Percentiles rank a stretch among this genome's conserved stretches.
Evolutionary conservation across 139 green algal genomes (phyloP).

Genomic region (Zygnema circumcarinatum): DNA sequence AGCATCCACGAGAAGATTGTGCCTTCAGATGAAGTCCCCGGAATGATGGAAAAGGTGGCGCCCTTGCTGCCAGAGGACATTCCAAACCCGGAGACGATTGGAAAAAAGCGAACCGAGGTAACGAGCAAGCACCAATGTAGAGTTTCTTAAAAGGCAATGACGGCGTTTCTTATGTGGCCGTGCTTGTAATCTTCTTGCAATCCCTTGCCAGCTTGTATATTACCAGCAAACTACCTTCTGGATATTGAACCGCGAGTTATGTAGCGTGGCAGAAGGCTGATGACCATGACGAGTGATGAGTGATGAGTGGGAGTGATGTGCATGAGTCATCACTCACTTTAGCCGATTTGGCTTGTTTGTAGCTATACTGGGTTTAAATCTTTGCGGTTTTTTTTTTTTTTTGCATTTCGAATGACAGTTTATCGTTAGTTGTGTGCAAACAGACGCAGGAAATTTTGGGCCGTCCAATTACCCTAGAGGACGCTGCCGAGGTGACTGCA

Average conservation of each 20-base stretch:
- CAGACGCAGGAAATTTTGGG: conserved; percentile 16
- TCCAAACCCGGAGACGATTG: conserved; percentile 5
- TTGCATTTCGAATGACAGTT: background rate
- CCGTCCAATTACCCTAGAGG: conserved; percentile 1
- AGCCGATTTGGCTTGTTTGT: no score
- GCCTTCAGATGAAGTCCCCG: conserved; percentile 15
- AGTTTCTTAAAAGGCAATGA: no score
- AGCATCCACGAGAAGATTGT: background rate
- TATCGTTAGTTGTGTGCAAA: background rate
- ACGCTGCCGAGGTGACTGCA: conserved; percentile 1
- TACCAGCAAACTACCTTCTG: background rate
- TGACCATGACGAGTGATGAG: background rate
- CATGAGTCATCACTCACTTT: no score
- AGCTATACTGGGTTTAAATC: no score
- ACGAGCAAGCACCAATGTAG: no score
- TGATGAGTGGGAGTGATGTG: no score
- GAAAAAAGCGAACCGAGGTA: conserved; percentile 9
- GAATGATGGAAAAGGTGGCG: conserved; percentile 4
- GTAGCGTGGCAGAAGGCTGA: background rate
- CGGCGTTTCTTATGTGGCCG: background rate
- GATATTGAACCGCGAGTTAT: background rate
- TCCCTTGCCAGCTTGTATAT: background rate
- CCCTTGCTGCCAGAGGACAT: conserved; percentile 1
- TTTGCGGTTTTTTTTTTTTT: background rate
- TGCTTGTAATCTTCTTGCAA: background rate